Evolutionary conservation across 2,329 filamentous ascomycete species (phyloP).

Genomic region (Exophiala calicioides): DNA sequence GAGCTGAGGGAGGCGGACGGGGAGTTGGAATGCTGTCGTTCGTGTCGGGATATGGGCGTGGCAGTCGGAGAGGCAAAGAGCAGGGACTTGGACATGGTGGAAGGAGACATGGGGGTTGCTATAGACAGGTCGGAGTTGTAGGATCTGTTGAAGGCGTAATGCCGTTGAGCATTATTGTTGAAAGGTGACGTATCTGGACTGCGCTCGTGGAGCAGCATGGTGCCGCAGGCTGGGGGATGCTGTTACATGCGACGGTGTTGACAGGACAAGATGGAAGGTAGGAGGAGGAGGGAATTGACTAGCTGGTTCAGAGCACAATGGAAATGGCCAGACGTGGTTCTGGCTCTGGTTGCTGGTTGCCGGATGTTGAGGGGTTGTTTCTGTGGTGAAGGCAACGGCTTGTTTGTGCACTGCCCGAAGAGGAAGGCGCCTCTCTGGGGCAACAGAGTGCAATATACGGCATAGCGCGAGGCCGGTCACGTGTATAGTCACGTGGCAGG

Average conservation of each 20-base stretch:
- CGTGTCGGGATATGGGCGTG: conserved; percentile 55
- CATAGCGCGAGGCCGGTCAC: too few relatives aligned
- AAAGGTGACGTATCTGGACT: conserved; percentile 37
- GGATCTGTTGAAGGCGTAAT: conserved; percentile 74
- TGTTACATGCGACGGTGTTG: conserved; percentile 10
- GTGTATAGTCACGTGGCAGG: too few relatives aligned
- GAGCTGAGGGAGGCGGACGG: conserved; percentile 53
- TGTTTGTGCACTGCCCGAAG: too few relatives aligned
- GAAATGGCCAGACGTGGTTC: too few relatives aligned
- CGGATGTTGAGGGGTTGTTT: too few relatives aligned
- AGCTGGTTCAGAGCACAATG: too few relatives aligned
- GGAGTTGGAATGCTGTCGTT: conserved; percentile 68
- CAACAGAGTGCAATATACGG: too few relatives aligned
- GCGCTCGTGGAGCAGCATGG: conserved; percentile 28
- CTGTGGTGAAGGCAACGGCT: too few relatives aligned
- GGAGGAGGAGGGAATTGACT: too few relatives aligned
- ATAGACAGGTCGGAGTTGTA: conserved; percentile 55
- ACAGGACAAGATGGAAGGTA: conserved; percentile 6
- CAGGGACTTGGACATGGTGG: conserved; percentile 70
- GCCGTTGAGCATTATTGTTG: conserved; percentile 70
- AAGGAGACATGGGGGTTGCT: conserved; percentile 27
- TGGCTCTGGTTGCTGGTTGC: too few relatives aligned
- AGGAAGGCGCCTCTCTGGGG: too few relatives aligned
- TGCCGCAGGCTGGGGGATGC: conserved; percentile 13
- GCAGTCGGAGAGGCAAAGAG: conserved; percentile 64